phyloP scores from a whole-genome alignment of 176 grass and related monocot species.

The Bromus sterilis region DNA sequence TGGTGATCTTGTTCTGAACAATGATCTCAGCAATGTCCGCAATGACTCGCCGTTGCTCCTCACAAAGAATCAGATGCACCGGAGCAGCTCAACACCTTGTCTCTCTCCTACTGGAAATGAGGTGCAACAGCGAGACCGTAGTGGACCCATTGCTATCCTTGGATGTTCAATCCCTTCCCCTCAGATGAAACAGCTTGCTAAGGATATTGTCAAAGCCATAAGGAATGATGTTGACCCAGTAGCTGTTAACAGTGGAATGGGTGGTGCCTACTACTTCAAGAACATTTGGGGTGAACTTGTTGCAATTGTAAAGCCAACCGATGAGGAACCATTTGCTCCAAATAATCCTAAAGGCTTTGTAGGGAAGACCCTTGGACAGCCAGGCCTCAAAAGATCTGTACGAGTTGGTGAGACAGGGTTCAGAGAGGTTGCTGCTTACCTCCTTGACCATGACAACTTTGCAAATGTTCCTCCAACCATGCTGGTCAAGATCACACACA shows the following conservation, averaged over 20 bases:
- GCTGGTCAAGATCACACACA: conserved; percentile 88
- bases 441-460: conserved; percentile 63
- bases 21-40: conserved; percentile 84
- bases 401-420: conserved; percentile 90
- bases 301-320: conserved; percentile 95
- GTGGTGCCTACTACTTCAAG: conserved; percentile 92
- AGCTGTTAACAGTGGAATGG: conserved; percentile 72
- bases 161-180: conserved; percentile 61
- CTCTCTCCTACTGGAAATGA: conserved; percentile 74
- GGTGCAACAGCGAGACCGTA: conserved; percentile 45
- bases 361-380: conserved; percentile 70
- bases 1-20: conserved; percentile 74
- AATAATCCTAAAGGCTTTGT: conserved; percentile 97
- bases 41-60: conserved; percentile 83
- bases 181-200: conserved; percentile 71
- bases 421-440: conserved; percentile 84
- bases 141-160: conserved; percentile 73
- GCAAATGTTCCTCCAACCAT: conserved; percentile 88
- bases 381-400: conserved; percentile 90
- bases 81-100: conserved; percentile 86
- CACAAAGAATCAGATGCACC: conserved; percentile 68
- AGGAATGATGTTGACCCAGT: conserved; percentile 66
- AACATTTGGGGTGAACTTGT: conserved; percentile 63
- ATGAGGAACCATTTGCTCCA: conserved; percentile 95
- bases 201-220: conserved; percentile 75